Evolutionary conservation across 768 basidiomycete species (phyloP).

Genomic region (Botryobasidium botryosum): DNA sequence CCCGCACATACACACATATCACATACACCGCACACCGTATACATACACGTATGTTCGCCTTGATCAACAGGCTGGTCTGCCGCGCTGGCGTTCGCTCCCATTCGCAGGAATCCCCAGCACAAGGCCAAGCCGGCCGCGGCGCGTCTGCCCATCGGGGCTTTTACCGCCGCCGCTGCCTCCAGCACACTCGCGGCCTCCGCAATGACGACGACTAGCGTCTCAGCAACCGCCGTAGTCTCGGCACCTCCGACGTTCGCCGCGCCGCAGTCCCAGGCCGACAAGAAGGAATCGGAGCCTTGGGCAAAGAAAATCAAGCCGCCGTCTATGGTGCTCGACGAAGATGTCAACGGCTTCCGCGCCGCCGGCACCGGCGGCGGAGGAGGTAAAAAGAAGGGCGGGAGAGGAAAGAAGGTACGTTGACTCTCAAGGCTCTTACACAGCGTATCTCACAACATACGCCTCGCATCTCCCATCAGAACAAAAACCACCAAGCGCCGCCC

Average conservation of each 20-base stretch:
- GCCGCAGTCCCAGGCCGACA: slow-evolving; percentile 19
- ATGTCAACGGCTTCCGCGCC: slow-evolving; percentile 55
- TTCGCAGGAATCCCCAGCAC: slow-evolving; percentile 37
- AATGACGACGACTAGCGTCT: slow-evolving; percentile 21
- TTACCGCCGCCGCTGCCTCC: slow-evolving; percentile 23
- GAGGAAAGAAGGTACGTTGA: slow-evolving; percentile 39
- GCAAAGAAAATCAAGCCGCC: slow-evolving; percentile 82
- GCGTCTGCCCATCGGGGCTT: slow-evolving; percentile 46
- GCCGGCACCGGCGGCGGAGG: slow-evolving; percentile 28
- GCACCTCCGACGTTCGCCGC: slow-evolving; percentile 42
- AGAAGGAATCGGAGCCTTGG: slow-evolving; percentile 39
- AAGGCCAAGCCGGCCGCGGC: slow-evolving; percentile 40
- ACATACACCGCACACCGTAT: no score
- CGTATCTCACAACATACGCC: neutral
- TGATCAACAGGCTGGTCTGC: slow-evolving; percentile 65
- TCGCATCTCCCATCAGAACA: neutral
- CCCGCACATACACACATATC: no score
- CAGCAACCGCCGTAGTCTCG: slow-evolving; percentile 47
- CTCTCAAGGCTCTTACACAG: slow-evolving; percentile 3
- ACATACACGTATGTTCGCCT: no score
- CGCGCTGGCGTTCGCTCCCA: slow-evolving; percentile 74
- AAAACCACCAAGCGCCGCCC: slow-evolving; percentile 3
- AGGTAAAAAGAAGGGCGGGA: slow-evolving; percentile 22
- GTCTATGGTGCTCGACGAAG: slow-evolving; percentile 78
- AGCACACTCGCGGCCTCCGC: slow-evolving; percentile 14